Percentiles rank a stretch among this genome's conserved stretches.
These are phyloP conservation scores for Entonaema liquescens DNA, from an alignment of 495 filamentous ascomycete genomes.

Conservation along the genomic window DNA sequence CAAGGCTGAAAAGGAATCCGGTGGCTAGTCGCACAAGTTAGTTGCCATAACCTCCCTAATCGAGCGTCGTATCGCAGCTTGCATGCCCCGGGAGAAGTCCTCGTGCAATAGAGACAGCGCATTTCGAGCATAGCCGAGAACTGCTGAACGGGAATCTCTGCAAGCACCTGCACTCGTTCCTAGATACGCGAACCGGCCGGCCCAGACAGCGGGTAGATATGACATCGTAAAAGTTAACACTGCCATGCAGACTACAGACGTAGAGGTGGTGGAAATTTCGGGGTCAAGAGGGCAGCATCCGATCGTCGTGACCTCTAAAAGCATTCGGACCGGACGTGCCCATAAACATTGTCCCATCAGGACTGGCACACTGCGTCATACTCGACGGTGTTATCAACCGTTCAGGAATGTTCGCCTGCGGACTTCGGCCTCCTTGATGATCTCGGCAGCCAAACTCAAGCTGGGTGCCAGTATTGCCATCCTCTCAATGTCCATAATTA, in stretches of 20 bases:
- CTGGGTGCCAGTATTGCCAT: slow-evolving; percentile 80
- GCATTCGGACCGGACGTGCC: slow-evolving; percentile 37
- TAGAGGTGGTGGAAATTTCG: slow-evolving; percentile 22
- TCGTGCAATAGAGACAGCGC: slow-evolving; percentile 40
- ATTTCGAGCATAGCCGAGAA: slow-evolving; percentile 44
- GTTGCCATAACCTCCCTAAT: slow-evolving; percentile 31
- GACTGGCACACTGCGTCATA: slow-evolving; percentile 30
- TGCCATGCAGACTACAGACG: slow-evolving; percentile 18
- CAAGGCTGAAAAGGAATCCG: slow-evolving; percentile 46
- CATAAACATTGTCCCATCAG: slow-evolving; percentile 3
- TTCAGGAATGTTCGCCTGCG: slow-evolving; percentile 65
- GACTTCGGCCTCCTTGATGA: slow-evolving; percentile 79
- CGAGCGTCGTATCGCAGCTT: slow-evolving; percentile 44
- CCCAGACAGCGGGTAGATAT: slow-evolving; percentile 43
- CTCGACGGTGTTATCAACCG: slow-evolving; percentile 46
- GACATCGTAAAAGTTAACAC: slow-evolving; percentile 30
- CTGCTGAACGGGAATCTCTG: slow-evolving; percentile 35
- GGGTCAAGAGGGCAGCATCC: slow-evolving; percentile 24
- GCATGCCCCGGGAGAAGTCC: slow-evolving; percentile 44
- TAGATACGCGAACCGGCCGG: slow-evolving; percentile 41
- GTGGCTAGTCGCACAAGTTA: slow-evolving; percentile 32
- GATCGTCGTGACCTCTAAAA: slow-evolving; percentile 29
- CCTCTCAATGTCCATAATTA: slow-evolving; percentile 75
- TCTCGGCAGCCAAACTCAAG: slow-evolving; percentile 74
- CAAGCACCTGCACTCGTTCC: slow-evolving; percentile 36